Base-by-base conservation (phyloP, 805 yeast genomes). In the Monosporozyma solicola region DNA sequence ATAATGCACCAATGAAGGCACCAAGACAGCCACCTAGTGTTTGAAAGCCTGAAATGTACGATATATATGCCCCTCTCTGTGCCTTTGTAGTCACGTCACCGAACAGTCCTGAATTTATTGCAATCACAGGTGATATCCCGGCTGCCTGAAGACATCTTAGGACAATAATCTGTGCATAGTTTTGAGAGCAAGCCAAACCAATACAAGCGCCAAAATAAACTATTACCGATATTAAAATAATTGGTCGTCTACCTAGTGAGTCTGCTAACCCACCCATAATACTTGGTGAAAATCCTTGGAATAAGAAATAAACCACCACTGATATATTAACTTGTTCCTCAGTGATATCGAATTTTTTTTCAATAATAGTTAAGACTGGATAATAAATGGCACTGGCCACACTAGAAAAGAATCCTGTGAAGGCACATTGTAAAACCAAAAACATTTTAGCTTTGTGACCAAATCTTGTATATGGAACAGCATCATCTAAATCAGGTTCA, bases 201-300 rank as follows among this genome's bases (percentile, higher is more conserved):
- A 85, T 65, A 65, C 85, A 80, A 0, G 87, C 80, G 8, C 74
- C 81, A 20, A 80, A 68, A 59, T 80, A 88, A 1, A 83, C 70
- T 0, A 75, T 13, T 29, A 85, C 64, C 39, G 89, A 82, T 3
- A 70, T 50, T 33, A 86, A 51, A 20, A 84, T 72, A 0, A 84
- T 74, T 0, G 94, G 90, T 49, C 96, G 70, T 60, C 95, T 76
- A 0, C 96, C 96, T 47, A 76, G 53, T 3, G 72, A 63, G 63
- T 89, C 97, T 0, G 92, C 85, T 24, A 87, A 60, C 3, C 82
- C 74, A 0, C 88, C 84, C 64, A 83, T 75, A 15, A 87, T 64
- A 1, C 85, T 76, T 0, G 97, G 97, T 0, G 86, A 69, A 0
- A 87, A 53, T 1, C 95, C 96, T 68, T 89, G 97, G 52, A 85